These are phyloP conservation scores for Zelonia costaricensis DNA, from an alignment of 208 protist species.

Conservation along the genomic window DNA sequence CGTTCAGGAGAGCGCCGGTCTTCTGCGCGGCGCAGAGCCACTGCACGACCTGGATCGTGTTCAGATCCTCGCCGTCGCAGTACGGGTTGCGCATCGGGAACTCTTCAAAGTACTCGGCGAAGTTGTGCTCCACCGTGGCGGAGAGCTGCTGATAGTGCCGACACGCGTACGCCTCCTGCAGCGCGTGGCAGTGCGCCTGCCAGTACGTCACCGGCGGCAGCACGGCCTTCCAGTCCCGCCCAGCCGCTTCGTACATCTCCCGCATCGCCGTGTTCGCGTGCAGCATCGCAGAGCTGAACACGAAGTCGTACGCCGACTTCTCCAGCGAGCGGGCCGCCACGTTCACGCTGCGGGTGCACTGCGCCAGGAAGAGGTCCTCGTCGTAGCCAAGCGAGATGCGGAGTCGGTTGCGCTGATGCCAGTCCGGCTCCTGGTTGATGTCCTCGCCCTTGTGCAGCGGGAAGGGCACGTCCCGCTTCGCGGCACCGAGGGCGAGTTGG, in stretches of 20 bases:
- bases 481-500: slow-evolving; percentile 71
- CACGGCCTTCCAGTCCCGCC: slow-evolving; percentile 28
- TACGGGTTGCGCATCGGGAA: slow-evolving; percentile 84
- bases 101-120: slow-evolving; percentile 69
- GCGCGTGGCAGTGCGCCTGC: slow-evolving; percentile 66
- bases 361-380: slow-evolving; percentile 68
- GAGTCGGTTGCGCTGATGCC: slow-evolving; percentile 66
- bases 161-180: slow-evolving; percentile 44
- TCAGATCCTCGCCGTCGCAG: slow-evolving; percentile 85
- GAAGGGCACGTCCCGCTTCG: slow-evolving; percentile 23
- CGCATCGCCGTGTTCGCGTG: slow-evolving; percentile 8
- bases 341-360: slow-evolving; percentile 50
- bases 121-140: slow-evolving; percentile 58
- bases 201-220: slow-evolving; percentile 77
- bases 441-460: slow-evolving; percentile 18
- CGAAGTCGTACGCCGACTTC: slow-evolving; percentile 55
- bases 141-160: slow-evolving; percentile 41
- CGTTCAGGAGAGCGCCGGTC: not conserved
- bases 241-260: slow-evolving; percentile 21
- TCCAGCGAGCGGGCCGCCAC: slow-evolving; percentile 63
- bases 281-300: slow-evolving; percentile 18
- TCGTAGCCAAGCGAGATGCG: slow-evolving; percentile 88
- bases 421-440: slow-evolving; percentile 55
- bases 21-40: slow-evolving; percentile 47
- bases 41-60: slow-evolving; percentile 65